These are phyloP conservation scores for Limonium bicolor DNA, from an alignment of 148 eudicot genomes.

Conservation along the genomic window DNA sequence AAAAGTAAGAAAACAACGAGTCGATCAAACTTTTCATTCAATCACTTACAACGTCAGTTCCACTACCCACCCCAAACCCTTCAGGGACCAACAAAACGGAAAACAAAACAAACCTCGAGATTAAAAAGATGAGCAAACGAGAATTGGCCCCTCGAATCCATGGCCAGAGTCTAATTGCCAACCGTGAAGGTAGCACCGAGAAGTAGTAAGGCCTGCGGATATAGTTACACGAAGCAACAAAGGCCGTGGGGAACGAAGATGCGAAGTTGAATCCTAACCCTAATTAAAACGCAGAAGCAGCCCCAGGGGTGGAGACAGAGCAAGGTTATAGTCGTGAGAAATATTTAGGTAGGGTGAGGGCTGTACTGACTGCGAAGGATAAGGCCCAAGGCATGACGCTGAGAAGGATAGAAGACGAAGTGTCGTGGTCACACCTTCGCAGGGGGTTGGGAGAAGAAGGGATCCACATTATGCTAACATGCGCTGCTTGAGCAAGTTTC, in stretches of 20 bases:
- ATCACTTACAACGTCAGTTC: too few relatives aligned
- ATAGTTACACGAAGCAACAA: constrained; percentile 1
- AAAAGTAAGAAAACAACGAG: too few relatives aligned
- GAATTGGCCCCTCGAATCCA: constrained; percentile 26
- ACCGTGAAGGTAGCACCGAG: constrained; percentile 2
- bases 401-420: constrained; percentile 18
- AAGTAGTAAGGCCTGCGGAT: constrained; percentile 5
- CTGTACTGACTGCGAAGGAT: constrained; percentile 22
- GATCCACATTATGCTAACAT: too few relatives aligned
- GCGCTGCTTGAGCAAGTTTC: too few relatives aligned
- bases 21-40: too few relatives aligned
- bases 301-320: constrained; percentile 14
- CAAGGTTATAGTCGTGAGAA: constrained; percentile 2
- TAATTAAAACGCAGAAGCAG: constrained; percentile 16
- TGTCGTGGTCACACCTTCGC: constrained; percentile 13
- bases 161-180: constrained; percentile 7
- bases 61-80: neutral
- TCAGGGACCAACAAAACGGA: neutral
- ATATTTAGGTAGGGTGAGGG: neutral
- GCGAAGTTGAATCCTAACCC: constrained; percentile 26
- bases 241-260: constrained; percentile 1
- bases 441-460: too few relatives aligned
- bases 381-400: constrained; percentile 15
- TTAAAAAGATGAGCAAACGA: constrained; percentile 66
- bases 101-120: constrained; percentile 52